Evolutionary conservation across 2,329 filamentous ascomycete genomes (phyloP).

Genomic region (Colletotrichum phormii): DNA sequence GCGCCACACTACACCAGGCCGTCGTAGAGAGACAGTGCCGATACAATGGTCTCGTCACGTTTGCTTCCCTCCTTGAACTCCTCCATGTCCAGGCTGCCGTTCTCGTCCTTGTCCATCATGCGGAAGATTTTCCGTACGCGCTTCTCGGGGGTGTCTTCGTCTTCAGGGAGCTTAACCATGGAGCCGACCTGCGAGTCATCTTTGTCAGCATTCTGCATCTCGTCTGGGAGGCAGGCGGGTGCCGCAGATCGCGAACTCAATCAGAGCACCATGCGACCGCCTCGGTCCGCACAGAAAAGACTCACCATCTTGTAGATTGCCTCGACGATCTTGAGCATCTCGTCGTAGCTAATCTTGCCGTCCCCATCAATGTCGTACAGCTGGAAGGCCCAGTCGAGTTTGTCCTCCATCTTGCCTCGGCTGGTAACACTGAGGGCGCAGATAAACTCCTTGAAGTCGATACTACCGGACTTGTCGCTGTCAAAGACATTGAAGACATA

Average conservation of each 20-base stretch:
- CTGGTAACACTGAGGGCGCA: conserved; percentile 97
- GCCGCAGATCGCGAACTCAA: not conserved
- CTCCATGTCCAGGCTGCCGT: conserved; percentile 94
- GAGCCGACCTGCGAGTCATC: conserved; percentile 81
- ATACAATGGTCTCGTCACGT: conserved; percentile 98
- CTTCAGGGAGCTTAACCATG: conserved; percentile 98
- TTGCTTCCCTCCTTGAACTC: conserved; percentile 99
- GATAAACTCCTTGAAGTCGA: conserved; percentile 99
- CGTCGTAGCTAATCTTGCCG: conserved; percentile 98
- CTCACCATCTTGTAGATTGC: conserved; percentile 99
- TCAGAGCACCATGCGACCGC: not conserved
- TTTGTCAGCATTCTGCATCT: conserved; percentile 2
- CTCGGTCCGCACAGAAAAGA: not conserved
- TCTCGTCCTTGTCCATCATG: conserved; percentile 99
- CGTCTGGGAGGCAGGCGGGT: not conserved
- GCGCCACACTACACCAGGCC: conserved; percentile 77
- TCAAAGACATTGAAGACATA: conserved; percentile 99
- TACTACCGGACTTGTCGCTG: conserved; percentile 94
- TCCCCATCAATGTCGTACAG: conserved; percentile 99
- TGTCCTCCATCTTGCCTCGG: conserved; percentile 98
- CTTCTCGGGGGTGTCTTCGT: conserved; percentile 99
- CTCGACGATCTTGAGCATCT: conserved; percentile 99
- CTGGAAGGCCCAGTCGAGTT: conserved; percentile 99
- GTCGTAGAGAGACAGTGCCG: conserved; percentile 94
- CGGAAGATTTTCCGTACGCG: conserved; percentile 97